Evolutionary conservation across 2,329 filamentous ascomycete genomes (phyloP).

Genomic region (Bisporella sp.): DNA sequence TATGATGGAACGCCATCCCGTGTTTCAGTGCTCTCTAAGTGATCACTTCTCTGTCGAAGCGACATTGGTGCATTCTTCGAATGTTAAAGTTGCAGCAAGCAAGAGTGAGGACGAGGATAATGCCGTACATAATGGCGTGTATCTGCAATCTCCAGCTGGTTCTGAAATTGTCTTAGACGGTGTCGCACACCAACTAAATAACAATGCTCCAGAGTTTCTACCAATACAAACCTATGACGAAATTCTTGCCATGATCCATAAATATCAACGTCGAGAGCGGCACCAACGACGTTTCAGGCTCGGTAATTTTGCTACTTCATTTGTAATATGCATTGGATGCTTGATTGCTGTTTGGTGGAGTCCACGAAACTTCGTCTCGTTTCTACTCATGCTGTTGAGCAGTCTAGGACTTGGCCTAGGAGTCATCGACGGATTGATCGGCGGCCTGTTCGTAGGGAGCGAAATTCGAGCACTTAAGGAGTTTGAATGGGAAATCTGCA

Average conservation of each 20-base stretch:
- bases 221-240: conserved; percentile 55
- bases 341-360: conserved; percentile 83
- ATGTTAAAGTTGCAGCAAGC: conserved; percentile 6
- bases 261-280: conserved; percentile 64
- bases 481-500: conserved; percentile 87
- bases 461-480: conserved; percentile 80
- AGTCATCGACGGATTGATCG: conserved; percentile 77
- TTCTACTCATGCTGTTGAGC: conserved; percentile 72
- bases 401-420: conserved; percentile 72
- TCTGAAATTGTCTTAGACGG: conserved; percentile 12
- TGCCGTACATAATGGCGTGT: conserved; percentile 19
- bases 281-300: conserved; percentile 66
- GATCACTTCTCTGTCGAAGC: conserved; percentile 92
- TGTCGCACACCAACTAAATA: conserved; percentile 15
- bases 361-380: conserved; percentile 67
- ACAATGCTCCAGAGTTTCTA: conserved; percentile 25
- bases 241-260: conserved; percentile 63
- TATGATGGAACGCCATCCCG: conserved; percentile 76
- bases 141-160: conserved; percentile 17
- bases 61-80: conserved; percentile 44
- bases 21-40: conserved; percentile 76
- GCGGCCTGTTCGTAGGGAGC: conserved; percentile 76
- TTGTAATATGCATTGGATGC: conserved; percentile 65
- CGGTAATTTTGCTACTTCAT: conserved; percentile 62
- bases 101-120: conserved; percentile 14